These are phyloP conservation scores for Clonostachys byssicola DNA, from an alignment of 2,329 filamentous ascomycete genomes.

Conservation along the genomic window DNA sequence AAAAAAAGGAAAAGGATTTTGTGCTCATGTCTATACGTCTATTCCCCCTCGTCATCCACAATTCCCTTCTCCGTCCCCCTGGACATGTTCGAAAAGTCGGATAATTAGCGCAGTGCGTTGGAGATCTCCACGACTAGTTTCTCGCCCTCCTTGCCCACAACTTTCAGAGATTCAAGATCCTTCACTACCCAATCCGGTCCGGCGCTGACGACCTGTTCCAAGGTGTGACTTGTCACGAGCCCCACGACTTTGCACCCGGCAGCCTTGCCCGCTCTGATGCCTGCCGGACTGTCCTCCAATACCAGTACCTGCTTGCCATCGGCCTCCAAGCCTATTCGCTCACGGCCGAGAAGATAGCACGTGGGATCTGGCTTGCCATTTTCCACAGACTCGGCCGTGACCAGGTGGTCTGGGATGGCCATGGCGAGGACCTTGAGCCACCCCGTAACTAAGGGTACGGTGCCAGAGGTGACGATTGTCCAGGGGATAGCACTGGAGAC, in stretches of 20 bases:
- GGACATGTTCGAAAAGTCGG: too few relatives aligned
- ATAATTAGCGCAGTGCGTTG: constrained; percentile 41
- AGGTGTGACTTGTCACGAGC: constrained; percentile 78
- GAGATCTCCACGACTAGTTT: constrained; percentile 63
- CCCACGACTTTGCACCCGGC: constrained; percentile 83
- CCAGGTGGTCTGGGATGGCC: constrained; percentile 59
- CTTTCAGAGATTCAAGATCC: constrained; percentile 70
- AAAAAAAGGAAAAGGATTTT: too few relatives aligned
- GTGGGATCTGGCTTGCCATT: constrained; percentile 74
- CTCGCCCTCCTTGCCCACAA: constrained; percentile 55
- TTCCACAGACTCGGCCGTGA: constrained; percentile 72
- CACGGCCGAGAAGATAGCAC: constrained; percentile 67
- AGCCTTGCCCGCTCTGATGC: constrained; percentile 76
- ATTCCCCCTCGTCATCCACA: too few relatives aligned
- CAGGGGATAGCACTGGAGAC: constrained; percentile 63
- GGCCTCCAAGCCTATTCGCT: constrained; percentile 50
- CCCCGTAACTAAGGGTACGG: constrained; percentile 61
- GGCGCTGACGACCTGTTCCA: constrained; percentile 66
- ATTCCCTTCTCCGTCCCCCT: too few relatives aligned
- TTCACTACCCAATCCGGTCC: constrained; percentile 85
- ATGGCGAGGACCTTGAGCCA: constrained; percentile 68
- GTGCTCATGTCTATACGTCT: too few relatives aligned
- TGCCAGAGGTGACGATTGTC: constrained; percentile 83
- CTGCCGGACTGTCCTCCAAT: constrained; percentile 84
- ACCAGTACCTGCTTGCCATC: constrained; percentile 59